phyloP scores from a whole-genome alignment of 306 rosid species.

The Prosopis cineraria region DNA sequence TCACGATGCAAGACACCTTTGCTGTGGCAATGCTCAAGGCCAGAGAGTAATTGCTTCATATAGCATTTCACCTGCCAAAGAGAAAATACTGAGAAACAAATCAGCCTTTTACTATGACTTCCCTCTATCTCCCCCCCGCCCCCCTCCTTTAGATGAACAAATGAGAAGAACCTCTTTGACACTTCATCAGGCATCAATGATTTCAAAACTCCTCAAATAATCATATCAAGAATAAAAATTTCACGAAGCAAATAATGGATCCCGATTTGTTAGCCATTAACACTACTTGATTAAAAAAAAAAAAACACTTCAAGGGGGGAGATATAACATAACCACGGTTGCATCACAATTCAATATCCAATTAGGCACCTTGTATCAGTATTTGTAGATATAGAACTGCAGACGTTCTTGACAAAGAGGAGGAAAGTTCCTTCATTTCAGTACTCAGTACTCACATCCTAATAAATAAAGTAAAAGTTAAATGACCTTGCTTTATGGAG shows the following conservation, averaged over 20 bases:
- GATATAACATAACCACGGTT: background rate
- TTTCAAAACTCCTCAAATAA: background rate
- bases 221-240: background rate
- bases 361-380: background rate
- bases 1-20: slow-evolving; percentile 91
- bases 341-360: background rate
- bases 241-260: slow-evolving; percentile 20
- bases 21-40: slow-evolving; percentile 95
- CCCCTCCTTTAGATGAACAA: background rate
- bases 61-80: slow-evolving; percentile 77
- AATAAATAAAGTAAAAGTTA: slow-evolving; percentile 19
- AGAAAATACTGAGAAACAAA: slow-evolving; percentile 39
- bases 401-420: background rate
- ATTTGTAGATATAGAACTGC: slow-evolving; percentile 9
- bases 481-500: slow-evolving; percentile 31
- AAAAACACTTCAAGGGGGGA: background rate
- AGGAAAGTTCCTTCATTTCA: slow-evolving; percentile 5
- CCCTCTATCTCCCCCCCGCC: background rate
- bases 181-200: background rate
- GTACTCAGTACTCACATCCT: background rate
- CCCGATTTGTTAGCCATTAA: background rate
- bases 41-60: slow-evolving; percentile 82
- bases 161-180: background rate
- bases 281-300: background rate
- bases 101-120: slow-evolving; percentile 26